Evolutionary conservation across 106 monocot genomes (phyloP), one percentile per base, ranked within the genome.

Genomic region (Cymbidium sinense): DNA sequence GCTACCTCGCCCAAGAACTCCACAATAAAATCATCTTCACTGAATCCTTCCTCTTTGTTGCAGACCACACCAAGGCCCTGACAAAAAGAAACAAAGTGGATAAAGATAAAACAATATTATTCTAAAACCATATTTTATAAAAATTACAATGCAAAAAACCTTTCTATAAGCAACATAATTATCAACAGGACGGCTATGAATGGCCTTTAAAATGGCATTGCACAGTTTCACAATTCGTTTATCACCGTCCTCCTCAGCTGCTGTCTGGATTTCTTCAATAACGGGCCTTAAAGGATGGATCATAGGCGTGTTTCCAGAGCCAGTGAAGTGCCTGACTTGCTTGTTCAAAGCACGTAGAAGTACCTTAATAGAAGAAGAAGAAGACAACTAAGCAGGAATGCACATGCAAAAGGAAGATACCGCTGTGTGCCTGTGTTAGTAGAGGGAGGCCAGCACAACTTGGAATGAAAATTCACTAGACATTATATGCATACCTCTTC

Each of bases 61-160:
- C 99, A 99, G 82, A 99, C 93, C 64, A 99, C 99, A 65, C 99
- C 99, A 74, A 99, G 90, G 2, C 99, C 99, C 99, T 99, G 74
- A 80, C 34, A 61, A 33, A 80, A 71, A 77, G 15, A 30, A 76
- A 62, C 31, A 33, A 67, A 67, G 67, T 1, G 15, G 11, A 67
- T 67, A 4, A 67, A 78, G 54, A 71, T 39, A 51, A 81, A 43
- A 61, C 70, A 51, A 55, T 6, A 47, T 13, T 27, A 4, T 13
- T 7, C 41, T 73, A 73, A 39, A 39, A 23, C 5, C 8, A 73
- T 41, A 25, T 43, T 1, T 3, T 44, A 29, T 43, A 21, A 39
- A 39, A 39, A 39, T 7, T 39, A 39, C 37, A 1, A 39, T 39
- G 37, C 69, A 28, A 10, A 15, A 21, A 80, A 91, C 99, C 99